Conservation (phyloP, 208 protist genomes). For the Trypanosoma conorhini region DNA sequence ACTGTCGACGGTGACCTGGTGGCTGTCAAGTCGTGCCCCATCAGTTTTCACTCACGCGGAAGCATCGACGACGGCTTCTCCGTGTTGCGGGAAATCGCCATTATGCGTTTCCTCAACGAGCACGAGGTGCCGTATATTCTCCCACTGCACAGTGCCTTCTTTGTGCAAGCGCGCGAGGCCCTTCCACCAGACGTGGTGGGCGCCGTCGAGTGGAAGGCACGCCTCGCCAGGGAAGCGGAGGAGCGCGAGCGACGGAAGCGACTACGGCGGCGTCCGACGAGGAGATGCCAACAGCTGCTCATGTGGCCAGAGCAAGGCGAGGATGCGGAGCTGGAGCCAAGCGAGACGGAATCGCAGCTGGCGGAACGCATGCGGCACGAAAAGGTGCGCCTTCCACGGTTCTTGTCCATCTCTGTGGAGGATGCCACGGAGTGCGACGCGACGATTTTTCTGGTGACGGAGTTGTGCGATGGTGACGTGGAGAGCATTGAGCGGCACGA, state of each 20-base stretch:
- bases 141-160: constrained; percentile 82
- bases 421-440: constrained; percentile 66
- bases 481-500: constrained; percentile 61
- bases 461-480: constrained; percentile 88
- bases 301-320: neutral
- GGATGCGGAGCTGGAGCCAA: constrained; percentile 3
- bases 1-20: constrained; percentile 81
- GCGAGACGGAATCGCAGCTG: constrained; percentile 32
- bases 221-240: constrained; percentile 25
- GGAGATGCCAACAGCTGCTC: neutral
- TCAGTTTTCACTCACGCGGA: constrained; percentile 52
- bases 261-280: neutral
- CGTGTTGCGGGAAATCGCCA: constrained; percentile 79
- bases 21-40: constrained; percentile 82
- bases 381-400: constrained; percentile 57
- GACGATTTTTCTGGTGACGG: constrained; percentile 76
- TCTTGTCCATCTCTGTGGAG: constrained; percentile 75
- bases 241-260: constrained; percentile 29
- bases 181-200: constrained; percentile 58
- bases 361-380: constrained; percentile 36
- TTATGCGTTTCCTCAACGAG: constrained; percentile 79
- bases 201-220: constrained; percentile 23
- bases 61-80: constrained; percentile 79
- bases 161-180: constrained; percentile 48
- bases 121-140: constrained; percentile 84